Evolutionary conservation across 805 yeast genomes (phyloP).

Genomic region (Pichia heedii): DNA sequence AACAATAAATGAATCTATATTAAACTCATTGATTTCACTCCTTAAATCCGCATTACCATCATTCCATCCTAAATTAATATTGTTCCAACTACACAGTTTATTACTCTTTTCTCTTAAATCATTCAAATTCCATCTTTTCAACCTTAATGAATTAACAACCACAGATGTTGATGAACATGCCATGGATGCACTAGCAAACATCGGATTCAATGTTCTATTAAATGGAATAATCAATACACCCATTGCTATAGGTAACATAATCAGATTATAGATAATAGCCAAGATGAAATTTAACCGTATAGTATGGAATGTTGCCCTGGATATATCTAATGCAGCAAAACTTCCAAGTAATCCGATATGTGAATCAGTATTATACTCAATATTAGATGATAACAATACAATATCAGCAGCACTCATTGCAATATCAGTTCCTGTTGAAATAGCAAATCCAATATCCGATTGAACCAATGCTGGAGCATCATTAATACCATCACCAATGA

Average conservation of each 20-base stretch:
- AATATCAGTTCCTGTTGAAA: conserved; percentile 89
- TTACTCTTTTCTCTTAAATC: background rate
- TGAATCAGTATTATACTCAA: conserved; percentile 10
- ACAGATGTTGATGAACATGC: conserved; percentile 88
- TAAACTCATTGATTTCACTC: background rate
- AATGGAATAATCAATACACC: conserved; percentile 74
- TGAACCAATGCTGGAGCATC: conserved; percentile 94
- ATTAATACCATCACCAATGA: conserved; percentile 96
- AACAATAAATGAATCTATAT: conserved; percentile 1
- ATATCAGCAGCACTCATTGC: conserved; percentile 97
- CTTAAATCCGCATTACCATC: conserved; percentile 1
- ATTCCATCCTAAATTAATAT: background rate
- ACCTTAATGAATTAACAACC: conserved; percentile 63
- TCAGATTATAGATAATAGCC: conserved; percentile 75
- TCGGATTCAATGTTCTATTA: conserved; percentile 72
- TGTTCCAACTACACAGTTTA: conserved; percentile 10
- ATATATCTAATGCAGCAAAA: conserved; percentile 55
- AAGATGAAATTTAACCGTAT: conserved; percentile 78
- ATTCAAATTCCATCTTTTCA: conserved; percentile 51
- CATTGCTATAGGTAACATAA: conserved; percentile 92
- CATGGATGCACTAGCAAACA: conserved; percentile 88
- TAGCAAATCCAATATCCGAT: conserved; percentile 84
- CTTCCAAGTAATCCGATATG: conserved; percentile 31
- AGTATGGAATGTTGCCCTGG: conserved; percentile 58
- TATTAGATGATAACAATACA: conserved; percentile 49